phyloP scores from a whole-genome alignment of 495 filamentous ascomycete species.

The Trichoderma virens region DNA sequence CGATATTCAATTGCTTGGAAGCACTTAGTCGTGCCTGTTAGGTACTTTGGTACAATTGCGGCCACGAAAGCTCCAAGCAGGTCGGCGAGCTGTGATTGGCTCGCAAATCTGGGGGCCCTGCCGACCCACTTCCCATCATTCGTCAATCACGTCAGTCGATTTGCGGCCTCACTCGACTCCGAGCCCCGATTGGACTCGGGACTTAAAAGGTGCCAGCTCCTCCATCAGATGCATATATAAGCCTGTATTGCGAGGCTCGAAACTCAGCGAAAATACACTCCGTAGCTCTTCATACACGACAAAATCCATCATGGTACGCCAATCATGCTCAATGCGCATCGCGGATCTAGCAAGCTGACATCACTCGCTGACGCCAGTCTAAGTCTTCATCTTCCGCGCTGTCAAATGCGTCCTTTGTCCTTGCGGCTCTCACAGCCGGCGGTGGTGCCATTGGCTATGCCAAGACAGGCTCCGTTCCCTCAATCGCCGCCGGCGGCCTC shows the following conservation, averaged over 20 bases:
- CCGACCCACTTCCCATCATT: neutral
- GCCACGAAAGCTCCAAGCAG: constrained; percentile 8
- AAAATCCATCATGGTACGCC: neutral
- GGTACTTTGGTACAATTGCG: constrained; percentile 6
- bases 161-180: constrained; percentile 3
- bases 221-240: neutral
- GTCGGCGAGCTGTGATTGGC: constrained; percentile 6
- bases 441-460: constrained; percentile 79
- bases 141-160: neutral
- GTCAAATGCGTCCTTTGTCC: constrained; percentile 50
- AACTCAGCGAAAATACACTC: neutral
- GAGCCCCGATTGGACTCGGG: neutral
- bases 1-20: neutral
- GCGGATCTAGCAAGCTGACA: neutral
- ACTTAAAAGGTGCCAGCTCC: neutral
- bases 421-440: constrained; percentile 74
- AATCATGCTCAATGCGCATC: neutral
- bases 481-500: constrained; percentile 69
- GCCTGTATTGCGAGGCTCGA: neutral
- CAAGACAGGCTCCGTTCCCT: constrained; percentile 77
- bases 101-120: neutral
- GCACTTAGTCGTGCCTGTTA: neutral
- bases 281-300: neutral
- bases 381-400: neutral
- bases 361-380: neutral